Percentiles rank a stretch among this genome's conserved stretches.
phyloP scores from a whole-genome alignment of 805 yeast species.

The Ogataea trehalophila region DNA sequence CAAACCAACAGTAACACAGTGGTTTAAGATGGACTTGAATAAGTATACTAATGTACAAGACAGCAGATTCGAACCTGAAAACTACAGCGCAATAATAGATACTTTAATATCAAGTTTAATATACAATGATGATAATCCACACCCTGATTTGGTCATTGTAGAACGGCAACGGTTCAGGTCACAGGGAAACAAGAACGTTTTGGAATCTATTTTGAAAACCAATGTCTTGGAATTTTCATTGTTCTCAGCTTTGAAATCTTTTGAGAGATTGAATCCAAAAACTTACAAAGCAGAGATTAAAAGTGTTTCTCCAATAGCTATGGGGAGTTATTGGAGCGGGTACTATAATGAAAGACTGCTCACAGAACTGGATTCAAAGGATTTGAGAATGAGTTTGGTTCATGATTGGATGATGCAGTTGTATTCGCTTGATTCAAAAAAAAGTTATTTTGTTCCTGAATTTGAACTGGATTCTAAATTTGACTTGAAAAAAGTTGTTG shows the following conservation, averaged over 20 bases:
- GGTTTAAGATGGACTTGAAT: slow-evolving; percentile 31
- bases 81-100: slow-evolving; percentile 22
- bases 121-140: neutral
- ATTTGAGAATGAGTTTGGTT: slow-evolving; percentile 23
- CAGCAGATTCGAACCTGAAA: slow-evolving; percentile 24
- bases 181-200: slow-evolving; percentile 38
- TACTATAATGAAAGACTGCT: neutral
- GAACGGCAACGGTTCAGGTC: slow-evolving; percentile 57
- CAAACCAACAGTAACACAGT: slow-evolving; percentile 22
- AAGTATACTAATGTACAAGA: slow-evolving; percentile 11
- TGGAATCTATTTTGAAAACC: slow-evolving; percentile 47
- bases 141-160: slow-evolving; percentile 41
- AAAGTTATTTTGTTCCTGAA: neutral
- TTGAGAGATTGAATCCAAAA: slow-evolving; percentile 5
- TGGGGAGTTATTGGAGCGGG: slow-evolving; percentile 30
- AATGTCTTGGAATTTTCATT: slow-evolving; percentile 52
- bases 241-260: slow-evolving; percentile 19
- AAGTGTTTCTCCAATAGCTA: slow-evolving; percentile 24
- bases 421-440: neutral
- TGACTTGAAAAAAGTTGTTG: neutral
- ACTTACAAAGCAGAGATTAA: slow-evolving; percentile 8
- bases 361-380: slow-evolving; percentile 16
- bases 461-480: neutral
- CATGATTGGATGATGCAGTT: slow-evolving; percentile 21
- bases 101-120: slow-evolving; percentile 17